These are phyloP conservation scores for Pleurotus eryngii DNA, from an alignment of 768 basidiomycete genomes.

Conservation along the genomic window DNA sequence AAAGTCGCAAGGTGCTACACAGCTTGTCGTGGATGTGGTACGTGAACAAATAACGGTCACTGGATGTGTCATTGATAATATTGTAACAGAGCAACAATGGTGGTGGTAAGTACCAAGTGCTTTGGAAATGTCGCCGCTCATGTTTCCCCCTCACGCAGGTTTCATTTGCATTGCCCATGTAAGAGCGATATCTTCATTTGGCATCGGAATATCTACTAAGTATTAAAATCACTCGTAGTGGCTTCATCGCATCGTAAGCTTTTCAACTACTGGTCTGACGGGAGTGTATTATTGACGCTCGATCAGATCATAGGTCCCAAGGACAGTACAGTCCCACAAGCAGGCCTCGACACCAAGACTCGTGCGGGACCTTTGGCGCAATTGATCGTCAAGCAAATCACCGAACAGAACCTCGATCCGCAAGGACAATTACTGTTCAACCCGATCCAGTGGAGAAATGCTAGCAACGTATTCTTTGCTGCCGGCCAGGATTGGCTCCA, in stretches of 20 bases:
- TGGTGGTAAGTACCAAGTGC: constrained; percentile 28
- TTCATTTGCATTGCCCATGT: constrained; percentile 62
- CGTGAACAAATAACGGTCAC: constrained; percentile 12
- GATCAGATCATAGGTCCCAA: constrained; percentile 28
- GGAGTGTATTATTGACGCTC: not conserved
- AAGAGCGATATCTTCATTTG: constrained; percentile 15
- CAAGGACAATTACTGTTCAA: constrained; percentile 43
- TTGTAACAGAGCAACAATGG: constrained; percentile 42
- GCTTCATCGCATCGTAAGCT: constrained; percentile 33
- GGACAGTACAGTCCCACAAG: constrained; percentile 49
- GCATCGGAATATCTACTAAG: not conserved
- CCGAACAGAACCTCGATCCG: constrained; percentile 40
- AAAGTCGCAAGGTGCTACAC: constrained; percentile 44
- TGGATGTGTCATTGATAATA: not conserved
- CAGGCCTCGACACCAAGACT: constrained; percentile 48
- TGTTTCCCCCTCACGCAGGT: constrained; percentile 18
- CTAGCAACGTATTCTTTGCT: constrained; percentile 29
- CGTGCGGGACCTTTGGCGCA: constrained; percentile 33
- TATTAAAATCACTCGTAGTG: constrained; percentile 19
- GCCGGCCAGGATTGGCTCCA: constrained; percentile 31
- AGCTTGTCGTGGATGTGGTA: constrained; percentile 58
- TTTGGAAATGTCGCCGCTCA: not conserved
- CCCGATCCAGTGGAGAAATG: constrained; percentile 43
- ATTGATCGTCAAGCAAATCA: constrained; percentile 36
- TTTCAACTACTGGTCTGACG: not conserved